Percentiles rank a stretch among this genome's conserved stretches.
These are phyloP conservation scores for Mucor saturninus DNA, from an alignment of 371 early-diverging fungal species.

Conservation along the genomic window DNA sequence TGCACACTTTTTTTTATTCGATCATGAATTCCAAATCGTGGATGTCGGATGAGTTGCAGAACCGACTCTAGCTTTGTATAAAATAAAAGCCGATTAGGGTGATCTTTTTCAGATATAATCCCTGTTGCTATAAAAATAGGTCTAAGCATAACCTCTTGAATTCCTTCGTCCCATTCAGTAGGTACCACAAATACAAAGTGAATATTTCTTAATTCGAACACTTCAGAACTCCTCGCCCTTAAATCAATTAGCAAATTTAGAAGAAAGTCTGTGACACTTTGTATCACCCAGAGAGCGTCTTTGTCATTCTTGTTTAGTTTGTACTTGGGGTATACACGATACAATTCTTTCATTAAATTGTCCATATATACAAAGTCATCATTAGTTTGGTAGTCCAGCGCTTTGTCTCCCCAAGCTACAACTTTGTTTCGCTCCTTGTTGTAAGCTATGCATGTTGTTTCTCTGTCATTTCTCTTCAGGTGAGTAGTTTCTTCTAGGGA, in stretches of 20 bases:
- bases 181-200: slow-evolving; percentile 1
- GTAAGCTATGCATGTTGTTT: background rate
- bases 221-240: background rate
- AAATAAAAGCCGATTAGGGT: background rate
- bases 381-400: background rate
- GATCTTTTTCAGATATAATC: background rate
- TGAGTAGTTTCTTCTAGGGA: background rate
- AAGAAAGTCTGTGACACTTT: background rate
- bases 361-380: background rate
- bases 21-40: background rate
- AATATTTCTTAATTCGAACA: background rate
- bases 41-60: background rate
- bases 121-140: background rate
- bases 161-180: background rate
- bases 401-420: background rate
- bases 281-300: background rate
- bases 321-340: slow-evolving; percentile 1
- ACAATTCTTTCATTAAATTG: background rate
- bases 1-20: background rate
- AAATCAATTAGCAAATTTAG: background rate
- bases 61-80: background rate
- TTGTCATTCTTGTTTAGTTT: background rate
- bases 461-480: background rate
- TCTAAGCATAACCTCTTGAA: background rate
- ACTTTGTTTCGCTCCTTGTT: background rate